These are phyloP conservation scores for Elymus sibiricus DNA, from an alignment of 176 grass and related monocot genomes.

Conservation along the genomic window DNA sequence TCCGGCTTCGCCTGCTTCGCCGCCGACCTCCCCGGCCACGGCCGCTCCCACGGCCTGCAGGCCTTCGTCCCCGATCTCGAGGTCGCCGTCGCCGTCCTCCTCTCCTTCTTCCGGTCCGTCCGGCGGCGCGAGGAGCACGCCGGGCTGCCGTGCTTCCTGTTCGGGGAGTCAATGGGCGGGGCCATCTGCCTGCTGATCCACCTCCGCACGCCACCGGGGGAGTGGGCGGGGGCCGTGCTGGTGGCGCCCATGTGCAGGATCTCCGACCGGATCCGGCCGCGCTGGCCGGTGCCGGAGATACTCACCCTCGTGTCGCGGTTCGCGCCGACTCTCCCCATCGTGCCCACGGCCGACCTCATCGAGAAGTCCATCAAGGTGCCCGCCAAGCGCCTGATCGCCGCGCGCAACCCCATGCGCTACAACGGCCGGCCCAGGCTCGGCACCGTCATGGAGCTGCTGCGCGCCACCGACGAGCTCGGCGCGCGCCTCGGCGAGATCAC, in stretches of 20 bases:
- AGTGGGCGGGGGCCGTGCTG: constrained; percentile 77
- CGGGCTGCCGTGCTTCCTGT: constrained; percentile 62
- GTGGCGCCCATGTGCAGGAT: constrained; percentile 96
- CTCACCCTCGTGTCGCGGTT: constrained; percentile 68
- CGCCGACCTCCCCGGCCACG: constrained; percentile 87
- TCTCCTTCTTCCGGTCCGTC: constrained; percentile 65
- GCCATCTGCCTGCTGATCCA: constrained; percentile 88
- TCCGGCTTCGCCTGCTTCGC: constrained; percentile 85
- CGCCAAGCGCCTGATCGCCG: constrained; percentile 64
- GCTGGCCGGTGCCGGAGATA: constrained; percentile 64
- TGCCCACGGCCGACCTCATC: constrained; percentile 85
- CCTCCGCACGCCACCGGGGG: constrained; percentile 42
- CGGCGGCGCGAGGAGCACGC: constrained; percentile 23
- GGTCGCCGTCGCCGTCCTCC: constrained; percentile 48
- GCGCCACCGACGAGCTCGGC: constrained; percentile 65
- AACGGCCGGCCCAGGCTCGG: constrained; percentile 71
- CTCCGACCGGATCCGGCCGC: constrained; percentile 74
- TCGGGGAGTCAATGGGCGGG: constrained; percentile 84
- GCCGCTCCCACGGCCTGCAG: constrained; percentile 62
- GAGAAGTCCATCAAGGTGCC: constrained; percentile 86
- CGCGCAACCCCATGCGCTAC: constrained; percentile 82
- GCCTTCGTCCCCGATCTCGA: constrained; percentile 79
- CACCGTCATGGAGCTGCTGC: constrained; percentile 72
- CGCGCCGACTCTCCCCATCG: constrained; percentile 69
- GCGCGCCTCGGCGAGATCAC: constrained; percentile 61